A percentile compares a stretch with the other conserved stretches of the same genome.
These are phyloP conservation scores for Penicillium dipodomyicola DNA, from an alignment of 495 filamentous ascomycete species.

Conservation along the genomic window DNA sequence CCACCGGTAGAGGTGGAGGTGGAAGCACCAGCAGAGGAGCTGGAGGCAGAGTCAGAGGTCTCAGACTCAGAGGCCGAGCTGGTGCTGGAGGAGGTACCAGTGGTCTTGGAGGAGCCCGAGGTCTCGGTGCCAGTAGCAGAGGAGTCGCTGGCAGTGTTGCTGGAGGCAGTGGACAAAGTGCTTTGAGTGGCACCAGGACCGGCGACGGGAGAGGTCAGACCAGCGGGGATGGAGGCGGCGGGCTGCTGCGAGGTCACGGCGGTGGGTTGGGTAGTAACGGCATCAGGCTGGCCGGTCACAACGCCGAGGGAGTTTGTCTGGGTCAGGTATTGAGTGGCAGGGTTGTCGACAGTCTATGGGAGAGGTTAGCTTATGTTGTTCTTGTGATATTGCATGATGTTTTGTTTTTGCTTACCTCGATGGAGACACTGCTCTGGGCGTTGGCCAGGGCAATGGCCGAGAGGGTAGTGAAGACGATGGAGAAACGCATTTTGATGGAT, in stretches of 20 bases:
- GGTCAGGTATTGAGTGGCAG: constrained; percentile 43
- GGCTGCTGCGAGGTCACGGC: constrained; percentile 42
- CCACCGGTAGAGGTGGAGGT: constrained; percentile 34
- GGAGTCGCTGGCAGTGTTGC: constrained; percentile 17
- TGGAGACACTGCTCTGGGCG: constrained; percentile 21
- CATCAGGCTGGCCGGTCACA: constrained; percentile 50
- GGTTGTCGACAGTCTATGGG: constrained; percentile 27
- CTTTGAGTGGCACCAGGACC: constrained; percentile 18
- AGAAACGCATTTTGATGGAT: constrained; percentile 40
- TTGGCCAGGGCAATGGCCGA: constrained; percentile 37
- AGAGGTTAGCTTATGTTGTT: not conserved
- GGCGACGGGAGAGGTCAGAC: constrained; percentile 33
- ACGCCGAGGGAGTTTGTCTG: constrained; percentile 57
- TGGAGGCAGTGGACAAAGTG: constrained; percentile 12
- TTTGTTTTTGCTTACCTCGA: constrained; percentile 23
- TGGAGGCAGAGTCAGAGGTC: constrained; percentile 21
- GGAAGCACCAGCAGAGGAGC: constrained; percentile 24
- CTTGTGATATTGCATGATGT: not conserved
- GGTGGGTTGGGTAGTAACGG: constrained; percentile 35
- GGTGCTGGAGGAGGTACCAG: constrained; percentile 9
- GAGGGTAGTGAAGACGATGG: constrained; percentile 41
- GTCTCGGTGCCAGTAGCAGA: constrained; percentile 11
- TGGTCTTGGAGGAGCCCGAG: not conserved
- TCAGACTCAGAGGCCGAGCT: constrained; percentile 15
- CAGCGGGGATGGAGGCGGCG: constrained; percentile 51